Conservation (phyloP, 1,284 basidiomycete genomes). For the Cystobasidiaceae sp. region DNA sequence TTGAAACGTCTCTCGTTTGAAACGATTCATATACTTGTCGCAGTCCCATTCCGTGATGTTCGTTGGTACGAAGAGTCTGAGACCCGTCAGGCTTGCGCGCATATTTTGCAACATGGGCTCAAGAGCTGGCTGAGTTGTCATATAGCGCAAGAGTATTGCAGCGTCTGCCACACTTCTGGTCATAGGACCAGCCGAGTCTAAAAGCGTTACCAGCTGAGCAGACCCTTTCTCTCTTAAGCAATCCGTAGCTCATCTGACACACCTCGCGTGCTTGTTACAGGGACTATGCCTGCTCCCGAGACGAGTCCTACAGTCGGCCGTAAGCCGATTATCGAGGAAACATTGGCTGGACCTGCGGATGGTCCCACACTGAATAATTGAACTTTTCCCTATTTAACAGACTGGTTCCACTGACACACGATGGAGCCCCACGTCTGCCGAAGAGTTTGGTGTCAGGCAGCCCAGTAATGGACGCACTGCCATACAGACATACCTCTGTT, state of each 20-base stretch:
- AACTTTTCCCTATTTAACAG: neutral
- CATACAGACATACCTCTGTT: slow-evolving; percentile 48
- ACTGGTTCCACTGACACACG: slow-evolving; percentile 23
- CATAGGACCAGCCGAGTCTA: slow-evolving; percentile 43
- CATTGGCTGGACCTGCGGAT: slow-evolving; percentile 33
- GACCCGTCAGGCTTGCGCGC: neutral
- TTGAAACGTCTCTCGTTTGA: neutral
- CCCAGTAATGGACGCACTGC: neutral
- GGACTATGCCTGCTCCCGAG: slow-evolving; percentile 37
- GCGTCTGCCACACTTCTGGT: slow-evolving; percentile 39
- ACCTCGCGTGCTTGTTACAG: slow-evolving; percentile 30
- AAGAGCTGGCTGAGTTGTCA: slow-evolving; percentile 9
- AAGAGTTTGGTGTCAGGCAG: neutral
- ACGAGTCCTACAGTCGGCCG: slow-evolving; percentile 40
- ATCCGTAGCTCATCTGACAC: too few species aligned
- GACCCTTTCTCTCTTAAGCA: too few species aligned
- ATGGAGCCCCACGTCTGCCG: slow-evolving; percentile 10
- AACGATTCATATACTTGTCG: neutral
- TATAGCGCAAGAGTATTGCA: slow-evolving; percentile 40
- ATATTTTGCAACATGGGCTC: neutral
- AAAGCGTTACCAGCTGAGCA: too few species aligned
- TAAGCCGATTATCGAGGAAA: slow-evolving; percentile 40
- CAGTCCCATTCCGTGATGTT: neutral
- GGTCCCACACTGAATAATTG: neutral
- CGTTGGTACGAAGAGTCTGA: neutral